These are phyloP conservation scores for Vanrija pseudolonga DNA, from an alignment of 1,284 basidiomycete genomes.

Conservation along the genomic window DNA sequence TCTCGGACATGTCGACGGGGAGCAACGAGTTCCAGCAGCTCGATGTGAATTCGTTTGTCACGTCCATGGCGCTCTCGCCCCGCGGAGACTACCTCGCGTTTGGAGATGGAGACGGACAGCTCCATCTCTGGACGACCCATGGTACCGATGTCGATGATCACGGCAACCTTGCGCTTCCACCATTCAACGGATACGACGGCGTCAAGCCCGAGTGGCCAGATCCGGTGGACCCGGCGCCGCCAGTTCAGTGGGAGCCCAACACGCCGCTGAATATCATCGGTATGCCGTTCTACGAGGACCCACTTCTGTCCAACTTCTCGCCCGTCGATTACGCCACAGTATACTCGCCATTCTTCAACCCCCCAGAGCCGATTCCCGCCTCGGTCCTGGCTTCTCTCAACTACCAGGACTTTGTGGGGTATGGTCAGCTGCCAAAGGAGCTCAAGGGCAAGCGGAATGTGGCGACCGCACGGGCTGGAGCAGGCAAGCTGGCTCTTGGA, in stretches of 20 bases:
- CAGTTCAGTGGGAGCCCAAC: constrained; percentile 73
- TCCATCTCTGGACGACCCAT: constrained; percentile 78
- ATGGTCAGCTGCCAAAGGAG: constrained; percentile 78
- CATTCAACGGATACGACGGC: constrained; percentile 81
- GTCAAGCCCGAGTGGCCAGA: constrained; percentile 83
- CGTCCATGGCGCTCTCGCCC: constrained; percentile 75
- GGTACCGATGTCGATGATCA: constrained; percentile 55
- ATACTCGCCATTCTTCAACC: constrained; percentile 53
- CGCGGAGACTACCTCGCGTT: constrained; percentile 88
- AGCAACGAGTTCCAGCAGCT: constrained; percentile 53
- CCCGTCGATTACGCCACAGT: constrained; percentile 43
- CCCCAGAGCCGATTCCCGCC: constrained; percentile 67
- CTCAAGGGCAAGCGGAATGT: constrained; percentile 78
- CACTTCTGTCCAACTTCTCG: constrained; percentile 74
- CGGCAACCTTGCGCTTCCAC: constrained; percentile 50
- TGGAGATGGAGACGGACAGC: constrained; percentile 79
- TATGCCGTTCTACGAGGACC: constrained; percentile 76
- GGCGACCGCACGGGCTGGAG: constrained; percentile 47
- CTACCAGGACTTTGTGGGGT: constrained; percentile 81
- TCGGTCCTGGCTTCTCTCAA: constrained; percentile 74
- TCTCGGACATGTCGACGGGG: constrained; percentile 81
- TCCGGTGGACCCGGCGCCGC: constrained; percentile 62
- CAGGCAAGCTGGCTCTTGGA: constrained; percentile 34
- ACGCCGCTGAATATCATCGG: constrained; percentile 91
- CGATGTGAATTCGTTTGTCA: constrained; percentile 66